Evolutionary conservation across 202 grass and related monocot species (phyloP).

Genomic region (Saccharum hybrid): DNA sequence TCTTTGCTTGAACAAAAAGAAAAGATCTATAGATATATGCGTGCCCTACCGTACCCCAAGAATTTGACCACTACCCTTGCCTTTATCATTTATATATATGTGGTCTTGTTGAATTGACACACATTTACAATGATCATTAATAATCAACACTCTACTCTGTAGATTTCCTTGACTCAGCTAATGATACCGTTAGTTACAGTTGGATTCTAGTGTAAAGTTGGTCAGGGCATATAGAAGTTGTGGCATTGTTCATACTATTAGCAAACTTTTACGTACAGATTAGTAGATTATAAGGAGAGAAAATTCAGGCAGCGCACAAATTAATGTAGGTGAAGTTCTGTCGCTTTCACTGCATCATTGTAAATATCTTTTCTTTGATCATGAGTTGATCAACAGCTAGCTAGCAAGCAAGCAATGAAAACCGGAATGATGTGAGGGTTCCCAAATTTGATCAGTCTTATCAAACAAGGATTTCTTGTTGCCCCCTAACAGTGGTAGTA

Average conservation of each 20-base stretch:
- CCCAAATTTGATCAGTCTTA: slow-evolving; percentile 58
- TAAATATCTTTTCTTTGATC: slow-evolving; percentile 46
- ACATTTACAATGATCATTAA: slow-evolving; percentile 45
- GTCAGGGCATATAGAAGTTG: slow-evolving; percentile 27
- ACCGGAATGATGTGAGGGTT: slow-evolving; percentile 54
- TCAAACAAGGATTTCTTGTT: slow-evolving; percentile 48
- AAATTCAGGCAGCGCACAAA: not conserved
- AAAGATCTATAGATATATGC: slow-evolving; percentile 40
- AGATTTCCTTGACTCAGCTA: slow-evolving; percentile 51
- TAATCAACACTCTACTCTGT: slow-evolving; percentile 49
- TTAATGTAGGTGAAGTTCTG: not conserved
- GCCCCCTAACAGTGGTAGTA: slow-evolving; percentile 57
- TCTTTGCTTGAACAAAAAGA: slow-evolving; percentile 56
- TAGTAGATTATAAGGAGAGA: not conserved
- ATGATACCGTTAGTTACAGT: slow-evolving; percentile 59
- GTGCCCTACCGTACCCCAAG: slow-evolving; percentile 27
- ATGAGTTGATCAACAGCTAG: slow-evolving; percentile 55
- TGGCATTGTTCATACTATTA: slow-evolving; percentile 42
- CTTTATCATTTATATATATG: slow-evolving; percentile 32
- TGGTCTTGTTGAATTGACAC: slow-evolving; percentile 37
- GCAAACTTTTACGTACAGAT: slow-evolving; percentile 1
- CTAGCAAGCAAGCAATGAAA: slow-evolving; percentile 58
- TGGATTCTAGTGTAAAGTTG: slow-evolving; percentile 47
- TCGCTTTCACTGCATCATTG: slow-evolving; percentile 23
- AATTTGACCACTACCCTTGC: slow-evolving; percentile 38